Percentiles rank a stretch among this genome's conserved stretches.
Conservation (phyloP, 164 flowering plant genomes). For the Chimonanthus salicifolius region DNA sequence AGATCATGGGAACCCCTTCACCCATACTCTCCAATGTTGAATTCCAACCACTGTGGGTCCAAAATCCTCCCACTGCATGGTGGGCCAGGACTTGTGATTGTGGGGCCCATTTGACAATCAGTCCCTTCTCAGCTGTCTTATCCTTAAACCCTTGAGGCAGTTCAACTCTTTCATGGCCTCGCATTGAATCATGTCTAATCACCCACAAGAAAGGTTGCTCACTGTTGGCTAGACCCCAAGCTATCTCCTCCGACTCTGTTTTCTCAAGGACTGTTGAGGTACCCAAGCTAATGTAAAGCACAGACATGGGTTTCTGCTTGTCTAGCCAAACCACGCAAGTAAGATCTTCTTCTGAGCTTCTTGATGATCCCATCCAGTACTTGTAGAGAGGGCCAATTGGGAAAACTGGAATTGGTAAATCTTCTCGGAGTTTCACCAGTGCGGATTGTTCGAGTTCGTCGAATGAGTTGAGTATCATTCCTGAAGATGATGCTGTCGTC, state of each 20-base stretch:
- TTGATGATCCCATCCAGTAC: background rate
- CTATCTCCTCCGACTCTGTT: slow-evolving; percentile 22
- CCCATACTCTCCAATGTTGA: background rate
- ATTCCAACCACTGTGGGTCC: background rate
- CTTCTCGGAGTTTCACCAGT: slow-evolving; percentile 3
- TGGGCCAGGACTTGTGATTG: background rate
- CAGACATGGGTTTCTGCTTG: slow-evolving; percentile 19
- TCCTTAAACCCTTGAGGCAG: slow-evolving; percentile 19
- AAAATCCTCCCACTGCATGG: background rate
- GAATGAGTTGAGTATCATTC: slow-evolving; percentile 27
- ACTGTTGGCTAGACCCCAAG: slow-evolving; percentile 36
- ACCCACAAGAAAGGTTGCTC: slow-evolving; percentile 41
- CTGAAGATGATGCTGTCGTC: no score
- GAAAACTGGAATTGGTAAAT: slow-evolving; percentile 13
- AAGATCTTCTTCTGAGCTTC: slow-evolving; percentile 42
- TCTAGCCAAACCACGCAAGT: slow-evolving; percentile 64
- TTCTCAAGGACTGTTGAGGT: slow-evolving; percentile 23
- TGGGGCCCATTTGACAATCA: background rate
- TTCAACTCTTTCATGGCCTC: no score
- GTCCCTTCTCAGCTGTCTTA: background rate
- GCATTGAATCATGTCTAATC: no score
- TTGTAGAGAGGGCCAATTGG: slow-evolving; percentile 33
- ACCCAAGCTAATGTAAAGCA: slow-evolving; percentile 40
- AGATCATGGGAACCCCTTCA: background rate
- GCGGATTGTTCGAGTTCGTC: slow-evolving; percentile 31